phyloP scores from a whole-genome alignment of 768 basidiomycete genomes.

The Phanerochaete sordida region DNA sequence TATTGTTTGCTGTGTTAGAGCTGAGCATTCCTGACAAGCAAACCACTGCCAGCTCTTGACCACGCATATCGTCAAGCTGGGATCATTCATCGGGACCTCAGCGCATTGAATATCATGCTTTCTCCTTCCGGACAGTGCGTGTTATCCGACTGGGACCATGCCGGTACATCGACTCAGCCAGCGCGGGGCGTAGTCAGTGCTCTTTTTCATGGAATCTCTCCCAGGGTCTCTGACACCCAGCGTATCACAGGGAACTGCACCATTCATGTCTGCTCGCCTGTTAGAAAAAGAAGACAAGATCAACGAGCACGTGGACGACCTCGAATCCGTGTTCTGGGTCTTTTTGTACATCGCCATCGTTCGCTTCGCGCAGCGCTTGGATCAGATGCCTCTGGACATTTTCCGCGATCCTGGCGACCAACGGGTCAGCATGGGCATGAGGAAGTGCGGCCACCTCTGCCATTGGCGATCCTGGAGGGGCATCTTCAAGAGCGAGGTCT shows the following conservation, averaged over 20 bases:
- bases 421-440: too few species aligned
- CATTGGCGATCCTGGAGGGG: too few species aligned
- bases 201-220: too few species aligned
- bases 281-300: not conserved
- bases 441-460: too few species aligned
- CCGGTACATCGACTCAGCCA: not conserved
- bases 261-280: conserved; percentile 8
- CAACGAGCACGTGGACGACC: conserved; percentile 11
- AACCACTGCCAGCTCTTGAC: not conserved
- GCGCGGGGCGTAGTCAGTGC: not conserved
- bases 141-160: conserved; percentile 10
- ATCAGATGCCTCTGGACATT: too few species aligned
- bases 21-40: not conserved
- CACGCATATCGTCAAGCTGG: not conserved
- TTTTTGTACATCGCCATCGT: too few species aligned
- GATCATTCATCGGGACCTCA: conserved; percentile 9
- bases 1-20: not conserved
- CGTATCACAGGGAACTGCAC: conserved; percentile 18
- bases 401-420: too few species aligned
- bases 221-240: too few species aligned
- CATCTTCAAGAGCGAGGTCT: too few species aligned
- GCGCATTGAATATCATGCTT: conserved; percentile 7
- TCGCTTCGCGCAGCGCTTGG: too few species aligned
- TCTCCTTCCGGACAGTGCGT: not conserved
- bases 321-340: conserved; percentile 13